phyloP scores from a whole-genome alignment of 805 yeast genomes.

The Candida corydali region DNA sequence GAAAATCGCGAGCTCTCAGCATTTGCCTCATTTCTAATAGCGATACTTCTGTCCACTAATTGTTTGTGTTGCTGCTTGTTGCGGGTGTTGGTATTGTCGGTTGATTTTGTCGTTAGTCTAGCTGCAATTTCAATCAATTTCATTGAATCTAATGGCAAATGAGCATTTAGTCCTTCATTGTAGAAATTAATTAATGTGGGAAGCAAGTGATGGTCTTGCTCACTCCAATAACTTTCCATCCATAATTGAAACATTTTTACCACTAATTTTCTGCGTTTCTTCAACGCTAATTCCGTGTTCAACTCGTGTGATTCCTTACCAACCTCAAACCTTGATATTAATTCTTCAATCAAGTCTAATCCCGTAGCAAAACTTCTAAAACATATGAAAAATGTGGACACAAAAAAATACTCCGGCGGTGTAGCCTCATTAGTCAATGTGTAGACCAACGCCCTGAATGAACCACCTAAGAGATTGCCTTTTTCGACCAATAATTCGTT shows the following conservation, averaged over 20 bases:
- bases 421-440: constrained; percentile 62
- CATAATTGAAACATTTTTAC: constrained; percentile 71
- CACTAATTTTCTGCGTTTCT: constrained; percentile 62
- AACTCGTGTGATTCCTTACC: constrained; percentile 14
- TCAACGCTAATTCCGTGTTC: constrained; percentile 33
- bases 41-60: constrained; percentile 50
- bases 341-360: constrained; percentile 60
- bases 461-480: constrained; percentile 60
- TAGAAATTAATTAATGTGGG: constrained; percentile 74
- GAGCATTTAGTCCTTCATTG: constrained; percentile 65
- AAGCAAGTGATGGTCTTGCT: constrained; percentile 53
- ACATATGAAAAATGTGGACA: constrained; percentile 72
- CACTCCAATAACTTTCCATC: constrained; percentile 89
- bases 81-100: constrained; percentile 25
- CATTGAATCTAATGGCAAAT: constrained; percentile 63
- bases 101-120: constrained; percentile 51
- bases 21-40: constrained; percentile 28
- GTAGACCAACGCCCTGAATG: constrained; percentile 63
- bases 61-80: constrained; percentile 35
- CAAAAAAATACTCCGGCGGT: constrained; percentile 64
- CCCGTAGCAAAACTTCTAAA: constrained; percentile 70
- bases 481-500: constrained; percentile 52
- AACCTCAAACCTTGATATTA: constrained; percentile 63
- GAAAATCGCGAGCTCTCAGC: constrained; percentile 33
- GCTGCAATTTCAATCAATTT: constrained; percentile 61